These are phyloP conservation scores for Colletotrichum sp. DNA, from an alignment of 2,329 filamentous ascomycete species.

Conservation along the genomic window DNA sequence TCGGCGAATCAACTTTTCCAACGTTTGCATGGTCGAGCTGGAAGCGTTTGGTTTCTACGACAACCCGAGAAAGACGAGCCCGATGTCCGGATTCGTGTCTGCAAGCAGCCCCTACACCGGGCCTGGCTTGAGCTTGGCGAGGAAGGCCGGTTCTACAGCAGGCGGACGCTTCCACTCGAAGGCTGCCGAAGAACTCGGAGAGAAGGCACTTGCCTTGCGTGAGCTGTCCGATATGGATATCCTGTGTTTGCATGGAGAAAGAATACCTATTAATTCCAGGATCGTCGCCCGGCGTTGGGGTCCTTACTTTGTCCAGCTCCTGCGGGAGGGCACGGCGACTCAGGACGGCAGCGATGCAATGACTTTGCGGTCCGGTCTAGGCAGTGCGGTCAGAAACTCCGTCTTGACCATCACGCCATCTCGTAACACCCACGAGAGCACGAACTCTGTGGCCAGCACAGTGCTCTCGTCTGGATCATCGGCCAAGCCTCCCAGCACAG, in stretches of 20 bases:
- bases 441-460: conserved; percentile 49
- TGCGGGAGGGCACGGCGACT: conserved; percentile 79
- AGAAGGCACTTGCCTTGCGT: conserved; percentile 77
- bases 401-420: conserved; percentile 84
- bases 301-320: conserved; percentile 90
- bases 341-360: conserved; percentile 76
- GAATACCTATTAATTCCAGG: conserved; percentile 91
- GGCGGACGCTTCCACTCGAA: conserved; percentile 78
- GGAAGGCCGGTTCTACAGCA: conserved; percentile 69
- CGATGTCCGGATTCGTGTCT: conserved; percentile 84
- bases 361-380: conserved; percentile 72
- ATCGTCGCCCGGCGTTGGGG: conserved; percentile 91
- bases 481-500: conserved; percentile 47
- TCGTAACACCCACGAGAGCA: conserved; percentile 54
- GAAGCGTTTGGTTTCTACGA: conserved; percentile 98
- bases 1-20: conserved; percentile 94
- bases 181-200: conserved; percentile 85
- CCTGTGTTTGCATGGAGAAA: conserved; percentile 86
- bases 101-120: conserved; percentile 74
- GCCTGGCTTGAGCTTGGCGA: conserved; percentile 59
- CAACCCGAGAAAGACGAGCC: conserved; percentile 81
- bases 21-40: conserved; percentile 95
- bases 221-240: conserved; percentile 98
- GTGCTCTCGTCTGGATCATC: conserved; percentile 44
- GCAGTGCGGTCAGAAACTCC: conserved; percentile 72